Base-by-base conservation (phyloP, 2,329 filamentous ascomycete genomes). In the Epichloe aotearoae region DNA sequence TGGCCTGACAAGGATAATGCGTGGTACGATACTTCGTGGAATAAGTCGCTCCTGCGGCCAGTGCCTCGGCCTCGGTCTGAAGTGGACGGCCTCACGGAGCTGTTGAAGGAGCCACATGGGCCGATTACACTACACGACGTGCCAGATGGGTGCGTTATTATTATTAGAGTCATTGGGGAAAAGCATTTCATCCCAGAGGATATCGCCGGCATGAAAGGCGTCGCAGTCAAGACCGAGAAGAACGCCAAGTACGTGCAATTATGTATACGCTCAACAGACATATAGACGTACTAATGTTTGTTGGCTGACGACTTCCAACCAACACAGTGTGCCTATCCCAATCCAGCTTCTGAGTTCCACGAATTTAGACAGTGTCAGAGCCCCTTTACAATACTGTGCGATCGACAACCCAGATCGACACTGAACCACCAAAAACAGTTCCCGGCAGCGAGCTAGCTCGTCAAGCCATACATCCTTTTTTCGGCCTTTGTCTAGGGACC, bases 351-450 rank as follows among this genome's bases (percentile, higher is more conserved):
- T 1, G 1, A 8, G 0, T 26, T 10, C 26, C 3, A 8, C 26
- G 2, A 0, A 1, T 10, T 1, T 30, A 30, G 3, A 10, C 26
- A 10, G 26, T 30, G 26, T 30, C 8, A 7, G 0, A 8, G 3
- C 0, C 26, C 26, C 7, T 0, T 8, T 3, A 3, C 26, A 3
- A 10, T 1, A 8, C 7, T 30, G 7, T 30, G 26, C 26, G 26
- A 8, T 30, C 7, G 8, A 30, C 26, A 30, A 10, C 8, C 26
- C 26, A 30, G 26, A 26, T 26, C 26, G 26, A 38, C 46, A 47
- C 34, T 26, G 23, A 47, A 39, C 33, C 20, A 47, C 26, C 46
- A n/a, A 37, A 47, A 47, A 47, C 34, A 7, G 46, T 47, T 4
- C 23, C 15, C 36, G n/a, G 40, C 46, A 14, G 46, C 19, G 23